A percentile compares a stretch with the other conserved stretches of the same genome.
Evolutionary conservation across 148 eudicot genomes (phyloP).

Genomic region (Suaeda aralocaspica): DNA sequence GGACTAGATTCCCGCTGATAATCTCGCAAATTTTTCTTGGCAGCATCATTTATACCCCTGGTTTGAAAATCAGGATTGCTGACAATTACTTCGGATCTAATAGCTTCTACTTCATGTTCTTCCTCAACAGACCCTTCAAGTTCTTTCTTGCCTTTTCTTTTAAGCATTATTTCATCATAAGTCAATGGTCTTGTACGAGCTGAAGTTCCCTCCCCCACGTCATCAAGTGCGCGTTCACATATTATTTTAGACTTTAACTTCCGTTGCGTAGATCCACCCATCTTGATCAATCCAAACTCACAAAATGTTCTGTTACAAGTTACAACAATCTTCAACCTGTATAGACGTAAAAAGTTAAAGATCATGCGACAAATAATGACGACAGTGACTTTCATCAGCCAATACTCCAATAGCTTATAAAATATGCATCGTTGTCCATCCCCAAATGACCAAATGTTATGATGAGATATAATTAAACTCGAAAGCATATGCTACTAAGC

Average conservation of each 20-base stretch:
- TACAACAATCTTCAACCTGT: slow-evolving; percentile 11
- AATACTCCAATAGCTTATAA: not conserved
- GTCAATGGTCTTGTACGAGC: slow-evolving; percentile 93
- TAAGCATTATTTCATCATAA: slow-evolving; percentile 79
- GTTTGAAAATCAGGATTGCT: slow-evolving; percentile 26
- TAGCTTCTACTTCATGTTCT: slow-evolving; percentile 26
- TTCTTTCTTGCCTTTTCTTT: slow-evolving; percentile 54
- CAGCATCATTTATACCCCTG: slow-evolving; percentile 27
- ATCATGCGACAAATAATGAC: not conserved
- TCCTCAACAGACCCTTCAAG: slow-evolving; percentile 30
- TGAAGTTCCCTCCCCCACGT: slow-evolving; percentile 57
- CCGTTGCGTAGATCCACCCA: slow-evolving; percentile 49
- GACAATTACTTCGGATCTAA: slow-evolving; percentile 24
- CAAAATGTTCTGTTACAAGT: not conserved
- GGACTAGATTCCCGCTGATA: slow-evolving; percentile 35
- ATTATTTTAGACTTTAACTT: slow-evolving; percentile 41
- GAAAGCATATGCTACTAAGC: not conserved
- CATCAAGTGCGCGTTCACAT: slow-evolving; percentile 36
- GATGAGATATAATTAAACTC: not conserved
- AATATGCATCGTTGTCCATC: not conserved
- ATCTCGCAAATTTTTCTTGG: slow-evolving; percentile 29
- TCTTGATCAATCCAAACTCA: slow-evolving; percentile 37
- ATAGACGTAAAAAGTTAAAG: not conserved
- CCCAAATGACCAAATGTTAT: not conserved
- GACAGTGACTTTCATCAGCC: not conserved